Conservation (phyloP, 257 asterid species). For the Dorcoceras hygrometricum region DNA sequence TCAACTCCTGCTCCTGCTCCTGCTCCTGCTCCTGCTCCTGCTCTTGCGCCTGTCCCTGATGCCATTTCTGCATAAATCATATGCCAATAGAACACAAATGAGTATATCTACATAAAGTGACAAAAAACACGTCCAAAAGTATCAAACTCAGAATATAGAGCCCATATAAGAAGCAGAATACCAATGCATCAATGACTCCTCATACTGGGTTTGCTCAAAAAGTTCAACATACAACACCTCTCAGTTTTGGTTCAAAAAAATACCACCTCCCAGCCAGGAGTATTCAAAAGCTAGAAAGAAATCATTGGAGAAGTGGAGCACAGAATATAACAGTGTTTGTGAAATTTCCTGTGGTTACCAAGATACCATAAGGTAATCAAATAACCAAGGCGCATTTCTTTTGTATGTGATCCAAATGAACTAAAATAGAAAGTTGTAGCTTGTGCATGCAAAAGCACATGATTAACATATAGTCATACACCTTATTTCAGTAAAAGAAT, state of each 20-base stretch:
- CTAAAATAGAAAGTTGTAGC: neutral
- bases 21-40: constrained; percentile 82
- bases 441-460: neutral
- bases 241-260: neutral
- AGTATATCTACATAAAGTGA: neutral
- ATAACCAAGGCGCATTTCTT: neutral
- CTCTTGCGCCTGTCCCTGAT: constrained; percentile 80
- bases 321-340: too few species aligned
- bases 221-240: too few species aligned
- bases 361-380: neutral
- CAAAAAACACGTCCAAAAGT: neutral
- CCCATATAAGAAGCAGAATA: neutral
- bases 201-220: neutral
- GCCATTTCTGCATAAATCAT: constrained; percentile 60
- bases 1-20: constrained; percentile 98
- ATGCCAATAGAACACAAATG: neutral
- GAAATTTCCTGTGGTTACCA: neutral
- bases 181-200: neutral
- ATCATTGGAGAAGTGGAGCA: neutral
- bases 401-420: neutral
- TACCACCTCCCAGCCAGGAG: neutral
- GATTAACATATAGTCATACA: neutral
- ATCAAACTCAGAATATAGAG: neutral
- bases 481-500: neutral
- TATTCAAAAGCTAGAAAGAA: neutral